These are phyloP conservation scores for Jimgerdemannia flammicorona DNA, from an alignment of 192 early-diverging fungal species.

Conservation along the genomic window DNA sequence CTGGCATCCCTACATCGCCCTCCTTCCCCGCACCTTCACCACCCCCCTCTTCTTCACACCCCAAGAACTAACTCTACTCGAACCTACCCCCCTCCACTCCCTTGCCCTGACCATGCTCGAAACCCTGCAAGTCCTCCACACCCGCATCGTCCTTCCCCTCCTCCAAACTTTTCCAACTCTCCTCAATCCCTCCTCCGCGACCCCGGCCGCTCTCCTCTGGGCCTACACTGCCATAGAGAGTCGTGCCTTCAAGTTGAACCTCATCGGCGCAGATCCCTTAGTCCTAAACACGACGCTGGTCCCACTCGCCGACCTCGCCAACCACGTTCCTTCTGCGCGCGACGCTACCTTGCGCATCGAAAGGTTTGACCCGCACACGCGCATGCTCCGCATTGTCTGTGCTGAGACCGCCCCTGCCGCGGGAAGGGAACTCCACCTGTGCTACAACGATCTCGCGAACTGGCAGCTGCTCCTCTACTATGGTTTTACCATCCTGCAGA, in stretches of 20 bases:
- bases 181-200: neutral
- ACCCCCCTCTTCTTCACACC: neutral
- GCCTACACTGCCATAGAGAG: slow-evolving; percentile 2
- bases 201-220: neutral
- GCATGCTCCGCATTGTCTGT: neutral
- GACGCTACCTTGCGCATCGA: neutral
- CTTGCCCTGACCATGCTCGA: neutral
- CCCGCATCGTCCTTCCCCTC: neutral
- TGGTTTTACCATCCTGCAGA: neutral
- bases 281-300: neutral
- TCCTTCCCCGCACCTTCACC: neutral
- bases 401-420: neutral
- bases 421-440: neutral
- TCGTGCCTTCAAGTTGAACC: neutral
- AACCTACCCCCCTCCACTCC: neutral
- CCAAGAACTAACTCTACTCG: neutral
- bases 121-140: neutral
- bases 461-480: slow-evolving; percentile 1
- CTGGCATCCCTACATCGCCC: slow-evolving; percentile 1
- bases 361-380: neutral
- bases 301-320: neutral
- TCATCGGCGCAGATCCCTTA: neutral
- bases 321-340: neutral
- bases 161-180: neutral
- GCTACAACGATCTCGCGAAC: neutral